phyloP scores from a whole-genome alignment of 768 basidiomycete genomes.

The Chlorophyllum brunneum region DNA sequence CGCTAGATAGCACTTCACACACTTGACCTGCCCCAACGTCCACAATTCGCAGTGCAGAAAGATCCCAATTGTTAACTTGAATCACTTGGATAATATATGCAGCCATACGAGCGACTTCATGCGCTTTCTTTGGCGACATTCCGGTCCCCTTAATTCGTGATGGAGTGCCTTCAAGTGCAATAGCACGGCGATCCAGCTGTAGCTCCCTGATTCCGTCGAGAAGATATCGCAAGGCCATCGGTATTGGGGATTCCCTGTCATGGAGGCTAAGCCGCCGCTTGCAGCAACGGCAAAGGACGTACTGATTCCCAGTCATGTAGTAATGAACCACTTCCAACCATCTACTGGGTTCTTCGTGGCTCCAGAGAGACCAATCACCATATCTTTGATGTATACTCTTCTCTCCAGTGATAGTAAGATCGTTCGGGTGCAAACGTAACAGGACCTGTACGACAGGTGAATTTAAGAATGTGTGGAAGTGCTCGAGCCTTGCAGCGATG shows the following conservation, averaged over 20 bases:
- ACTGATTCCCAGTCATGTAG: constrained; percentile 5
- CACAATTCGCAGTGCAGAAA: constrained; percentile 40
- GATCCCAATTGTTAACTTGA: constrained; percentile 19
- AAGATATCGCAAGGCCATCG: constrained; percentile 10
- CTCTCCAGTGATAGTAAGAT: not conserved
- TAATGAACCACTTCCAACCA: constrained; percentile 9
- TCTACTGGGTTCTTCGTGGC: not conserved
- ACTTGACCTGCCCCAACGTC: constrained; percentile 78
- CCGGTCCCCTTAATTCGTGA: constrained; percentile 28
- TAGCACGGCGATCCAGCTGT: constrained; percentile 23
- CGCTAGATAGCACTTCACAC: no score
- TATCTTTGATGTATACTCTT: not conserved
- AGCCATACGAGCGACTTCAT: constrained; percentile 67
- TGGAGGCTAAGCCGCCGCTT: not conserved
- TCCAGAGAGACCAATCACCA: not conserved
- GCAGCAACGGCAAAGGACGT: not conserved
- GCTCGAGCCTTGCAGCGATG: not conserved
- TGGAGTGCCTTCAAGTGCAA: constrained; percentile 16
- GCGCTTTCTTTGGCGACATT: constrained; percentile 75
- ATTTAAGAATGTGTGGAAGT: not conserved
- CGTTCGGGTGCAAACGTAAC: constrained; percentile 5
- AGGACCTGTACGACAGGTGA: not conserved
- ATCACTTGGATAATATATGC: constrained; percentile 43
- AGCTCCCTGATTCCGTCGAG: constrained; percentile 20
- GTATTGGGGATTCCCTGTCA: constrained; percentile 1